A percentile compares a stretch with the other conserved stretches of the same genome.
Evolutionary conservation across 192 early-diverging fungal species (phyloP).

Genomic region (Coemansia interrupta): DNA sequence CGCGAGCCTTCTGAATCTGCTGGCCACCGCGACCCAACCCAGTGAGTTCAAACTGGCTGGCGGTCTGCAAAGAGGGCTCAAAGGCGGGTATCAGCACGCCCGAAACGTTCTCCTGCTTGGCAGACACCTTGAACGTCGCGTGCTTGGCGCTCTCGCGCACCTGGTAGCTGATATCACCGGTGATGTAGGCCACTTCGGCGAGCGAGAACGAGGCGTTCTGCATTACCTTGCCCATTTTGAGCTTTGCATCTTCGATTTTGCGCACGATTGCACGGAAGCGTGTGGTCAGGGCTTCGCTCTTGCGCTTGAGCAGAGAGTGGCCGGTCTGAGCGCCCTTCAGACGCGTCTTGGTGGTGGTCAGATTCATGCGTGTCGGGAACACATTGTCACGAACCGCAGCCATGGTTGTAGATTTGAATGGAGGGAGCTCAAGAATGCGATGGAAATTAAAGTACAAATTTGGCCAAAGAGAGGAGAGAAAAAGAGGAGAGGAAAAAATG

Average conservation of each 20-base stretch:
- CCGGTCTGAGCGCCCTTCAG: conserved; percentile 98
- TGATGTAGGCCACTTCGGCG: conserved; percentile 93
- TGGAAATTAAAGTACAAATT: background rate
- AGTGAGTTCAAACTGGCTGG: conserved; percentile 97
- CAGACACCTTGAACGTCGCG: conserved; percentile 86
- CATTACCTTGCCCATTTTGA: conserved; percentile 99
- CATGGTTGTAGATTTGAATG: conserved; percentile 49
- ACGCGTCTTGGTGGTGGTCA: conserved; percentile 91
- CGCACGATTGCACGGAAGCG: conserved; percentile 91
- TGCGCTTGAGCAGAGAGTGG: conserved; percentile 95
- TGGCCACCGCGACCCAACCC: conserved; percentile 97
- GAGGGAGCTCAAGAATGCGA: background rate
- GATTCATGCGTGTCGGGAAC: conserved; percentile 96
- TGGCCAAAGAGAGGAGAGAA: background rate
- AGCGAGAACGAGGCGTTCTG: conserved; percentile 97
- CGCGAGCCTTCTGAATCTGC: conserved; percentile 91
- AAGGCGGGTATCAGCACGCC: conserved; percentile 94
- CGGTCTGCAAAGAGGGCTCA: conserved; percentile 66
- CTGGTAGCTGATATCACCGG: conserved; percentile 97
- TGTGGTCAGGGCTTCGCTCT: conserved; percentile 93
- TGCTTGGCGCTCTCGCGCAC: conserved; percentile 91
- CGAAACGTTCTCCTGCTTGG: conserved; percentile 96
- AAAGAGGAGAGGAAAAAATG: conserved; percentile 1
- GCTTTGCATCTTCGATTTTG: conserved; percentile 98
- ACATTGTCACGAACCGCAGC: conserved; percentile 75